Base-by-base conservation (phyloP, 345 rosid species). In the Rhodomyrtus tomentosa region DNA sequence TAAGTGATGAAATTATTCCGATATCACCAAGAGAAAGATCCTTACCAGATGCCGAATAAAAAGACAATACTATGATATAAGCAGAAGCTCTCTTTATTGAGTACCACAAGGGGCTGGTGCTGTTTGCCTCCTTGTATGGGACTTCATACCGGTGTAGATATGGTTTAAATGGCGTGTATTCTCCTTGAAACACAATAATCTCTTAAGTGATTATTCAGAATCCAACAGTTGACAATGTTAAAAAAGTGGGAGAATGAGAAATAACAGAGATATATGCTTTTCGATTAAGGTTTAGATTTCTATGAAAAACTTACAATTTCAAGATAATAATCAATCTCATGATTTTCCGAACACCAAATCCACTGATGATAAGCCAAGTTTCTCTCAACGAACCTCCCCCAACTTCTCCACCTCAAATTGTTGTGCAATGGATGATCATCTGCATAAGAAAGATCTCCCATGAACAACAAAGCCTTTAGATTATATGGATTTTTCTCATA, bases 371-470 rank as follows among this genome's bases (percentile, higher is more conserved):
- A 90, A 25, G 93, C 93, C 53, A 89, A 86, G 83, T 89, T 90
- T 81, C 55, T 85, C 87, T 91, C 92, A 2, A 81, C 51, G 42
- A 91, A 86, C 83, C 90, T 88, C n/a, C 91, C 92, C 93, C 91
- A 90, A 24, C 91, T 85, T 72, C 90, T 91, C 93, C 93, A 91
- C 79, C 93, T 82, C 29, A 62, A 58, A 38, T 89, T 90, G 80
- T 91, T 81, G 53, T 88, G 86, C 36, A 85, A 82, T 45, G 85
- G 88, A 73, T 91, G 89, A 79, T 87, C 88, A 86, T 91, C 92
- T 1, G 92, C 92, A 82, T 88, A 91, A n/a, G 93, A 91, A 15
- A 91, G 89, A 86, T 90, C 93, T 20, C 93, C 93, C 52, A 88
- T 85, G 82, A 90, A 90, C 81, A 91, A 82, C 40, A 90, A 84